Percentiles rank a stretch among this genome's conserved stretches.
These are phyloP conservation scores for Paraphysoderma sedebokerense DNA, from an alignment of 371 early-diverging fungal genomes.

Conservation along the genomic window DNA sequence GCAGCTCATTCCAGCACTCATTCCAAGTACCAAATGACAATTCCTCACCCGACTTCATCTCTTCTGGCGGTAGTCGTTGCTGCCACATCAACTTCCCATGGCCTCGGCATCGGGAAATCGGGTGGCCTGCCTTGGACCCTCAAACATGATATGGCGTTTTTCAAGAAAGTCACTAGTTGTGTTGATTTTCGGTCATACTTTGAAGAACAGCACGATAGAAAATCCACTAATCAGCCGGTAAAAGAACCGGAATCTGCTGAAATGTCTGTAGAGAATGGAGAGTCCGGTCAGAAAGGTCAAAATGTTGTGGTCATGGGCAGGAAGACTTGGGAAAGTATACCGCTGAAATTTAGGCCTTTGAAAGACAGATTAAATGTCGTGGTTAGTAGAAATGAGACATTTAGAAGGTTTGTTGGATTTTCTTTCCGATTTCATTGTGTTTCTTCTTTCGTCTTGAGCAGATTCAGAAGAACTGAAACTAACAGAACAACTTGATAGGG, in stretches of 20 bases:
- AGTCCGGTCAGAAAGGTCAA: neutral
- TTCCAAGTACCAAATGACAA: too few species aligned
- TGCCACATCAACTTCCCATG: conserved; percentile 41
- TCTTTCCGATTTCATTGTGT: neutral
- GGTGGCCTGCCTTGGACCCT: conserved; percentile 70
- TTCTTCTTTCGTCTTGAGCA: neutral
- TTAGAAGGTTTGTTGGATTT: conserved; percentile 25
- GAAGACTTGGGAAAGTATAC: conserved; percentile 76
- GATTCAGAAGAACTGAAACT: too few species aligned
- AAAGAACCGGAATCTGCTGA: too few species aligned
- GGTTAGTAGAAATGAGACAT: conserved; percentile 51
- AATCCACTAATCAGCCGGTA: too few species aligned
- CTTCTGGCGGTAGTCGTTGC: conserved; percentile 61
- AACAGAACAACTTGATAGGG: too few species aligned
- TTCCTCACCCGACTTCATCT: too few species aligned
- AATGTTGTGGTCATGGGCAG: conserved; percentile 85
- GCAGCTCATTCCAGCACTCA: too few species aligned
- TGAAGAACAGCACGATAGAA: too few species aligned
- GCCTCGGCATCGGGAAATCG: conserved; percentile 57
- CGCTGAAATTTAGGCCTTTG: conserved; percentile 54
- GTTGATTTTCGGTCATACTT: too few species aligned
- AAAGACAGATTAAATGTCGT: conserved; percentile 59
- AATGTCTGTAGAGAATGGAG: neutral
- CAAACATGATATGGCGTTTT: conserved; percentile 67
- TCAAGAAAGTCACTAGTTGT: conserved; percentile 45